phyloP scores from a whole-genome alignment of 306 rosid species.

The Castanospermum australe region DNA sequence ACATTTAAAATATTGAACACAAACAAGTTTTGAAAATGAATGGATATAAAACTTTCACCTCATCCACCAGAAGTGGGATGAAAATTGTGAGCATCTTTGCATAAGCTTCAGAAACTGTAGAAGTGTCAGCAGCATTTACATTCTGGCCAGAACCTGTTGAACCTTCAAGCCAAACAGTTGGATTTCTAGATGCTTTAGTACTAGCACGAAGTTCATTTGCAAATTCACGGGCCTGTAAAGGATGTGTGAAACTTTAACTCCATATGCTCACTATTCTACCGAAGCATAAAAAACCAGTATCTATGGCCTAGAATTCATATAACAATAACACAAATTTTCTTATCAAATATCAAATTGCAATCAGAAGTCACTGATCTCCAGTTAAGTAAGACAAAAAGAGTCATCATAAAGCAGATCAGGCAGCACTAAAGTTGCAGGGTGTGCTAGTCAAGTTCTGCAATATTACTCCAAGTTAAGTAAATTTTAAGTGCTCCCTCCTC shows the following conservation, averaged over 20 bases:
- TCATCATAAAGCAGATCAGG: background rate
- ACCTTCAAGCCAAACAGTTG: slow-evolving; percentile 95
- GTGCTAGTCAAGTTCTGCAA: background rate
- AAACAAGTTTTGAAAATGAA: slow-evolving; percentile 12
- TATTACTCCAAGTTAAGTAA: background rate
- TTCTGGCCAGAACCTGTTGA: slow-evolving; percentile 89
- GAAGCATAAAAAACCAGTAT: background rate
- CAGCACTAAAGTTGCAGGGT: background rate
- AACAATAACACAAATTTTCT: background rate
- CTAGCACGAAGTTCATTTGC: slow-evolving; percentile 99
- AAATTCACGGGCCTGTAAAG: slow-evolving; percentile 90
- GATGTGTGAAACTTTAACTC: slow-evolving; percentile 22
- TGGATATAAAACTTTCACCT: slow-evolving; percentile 52
- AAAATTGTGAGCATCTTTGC: slow-evolving; percentile 96
- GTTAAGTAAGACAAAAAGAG: background rate
- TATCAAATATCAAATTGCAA: background rate
- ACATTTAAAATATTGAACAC: slow-evolving; percentile 21
- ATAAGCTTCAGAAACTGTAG: slow-evolving; percentile 97
- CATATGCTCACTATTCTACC: background rate
- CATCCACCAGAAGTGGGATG: slow-evolving; percentile 97
- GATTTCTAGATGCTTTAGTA: slow-evolving; percentile 94
- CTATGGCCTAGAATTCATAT: background rate
- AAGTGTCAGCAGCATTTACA: slow-evolving; percentile 87
- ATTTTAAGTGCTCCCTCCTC: background rate
- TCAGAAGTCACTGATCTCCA: background rate